A percentile compares a stretch with the other conserved stretches of the same genome.
Conservation (phyloP, 2,329 filamentous ascomycete species). For the Sporothrix brasiliensis region DNA sequence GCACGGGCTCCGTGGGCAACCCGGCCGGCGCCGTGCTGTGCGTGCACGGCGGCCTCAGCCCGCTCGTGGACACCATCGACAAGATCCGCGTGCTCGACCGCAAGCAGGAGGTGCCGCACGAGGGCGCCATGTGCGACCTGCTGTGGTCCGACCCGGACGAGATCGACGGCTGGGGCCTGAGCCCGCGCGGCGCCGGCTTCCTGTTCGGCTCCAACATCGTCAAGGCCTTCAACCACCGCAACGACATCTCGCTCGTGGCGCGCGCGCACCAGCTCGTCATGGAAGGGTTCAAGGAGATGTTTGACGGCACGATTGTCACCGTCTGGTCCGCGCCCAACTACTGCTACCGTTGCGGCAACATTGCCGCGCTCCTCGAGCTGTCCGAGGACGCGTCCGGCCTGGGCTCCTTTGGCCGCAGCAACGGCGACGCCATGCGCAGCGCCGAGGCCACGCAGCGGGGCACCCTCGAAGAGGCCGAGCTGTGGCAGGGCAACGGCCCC, state of each 20-base stretch:
- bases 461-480: constrained; percentile 54
- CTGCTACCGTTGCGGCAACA: constrained; percentile 94
- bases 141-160: constrained; percentile 98
- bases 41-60: constrained; percentile 90
- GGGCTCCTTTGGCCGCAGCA: constrained; percentile 69
- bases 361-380: constrained; percentile 90
- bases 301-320: constrained; percentile 90
- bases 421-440: constrained; percentile 64
- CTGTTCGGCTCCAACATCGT: constrained; percentile 95
- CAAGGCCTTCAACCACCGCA: constrained; percentile 91
- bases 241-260: constrained; percentile 88
- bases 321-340: constrained; percentile 99
- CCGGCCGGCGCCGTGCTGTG: constrained; percentile 84
- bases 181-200: constrained; percentile 91
- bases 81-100: constrained; percentile 93
- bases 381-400: constrained; percentile 81
- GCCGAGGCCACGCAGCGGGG: constrained; percentile 46
- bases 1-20: constrained; percentile 65
- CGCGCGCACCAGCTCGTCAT: constrained; percentile 97
- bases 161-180: constrained; percentile 95
- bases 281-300: constrained; percentile 99
- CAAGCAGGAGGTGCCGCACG: constrained; percentile 97
- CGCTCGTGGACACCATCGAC: constrained; percentile 88
- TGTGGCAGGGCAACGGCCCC: constrained; percentile 63
- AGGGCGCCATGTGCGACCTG: constrained; percentile 98